Evolutionary conservation across 176 grass and related monocot genomes (phyloP).

Genomic region (Tillandsia fasciculata): DNA sequence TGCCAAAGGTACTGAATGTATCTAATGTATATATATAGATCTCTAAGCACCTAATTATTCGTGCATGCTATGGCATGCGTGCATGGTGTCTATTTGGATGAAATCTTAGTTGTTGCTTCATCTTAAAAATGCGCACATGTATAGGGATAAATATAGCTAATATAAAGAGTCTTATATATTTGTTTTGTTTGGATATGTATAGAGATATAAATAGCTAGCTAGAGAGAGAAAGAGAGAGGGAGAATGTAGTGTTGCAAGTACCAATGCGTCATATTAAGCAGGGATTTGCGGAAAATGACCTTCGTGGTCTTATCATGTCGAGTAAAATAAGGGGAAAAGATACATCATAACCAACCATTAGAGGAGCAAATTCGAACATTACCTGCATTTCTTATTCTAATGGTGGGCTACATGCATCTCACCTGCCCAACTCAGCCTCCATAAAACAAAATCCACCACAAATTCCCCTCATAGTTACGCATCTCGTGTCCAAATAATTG

Average conservation of each 20-base stretch:
- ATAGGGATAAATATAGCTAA: no score
- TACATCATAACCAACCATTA: constrained; percentile 26
- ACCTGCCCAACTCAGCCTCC: constrained; percentile 29
- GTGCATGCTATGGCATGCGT: no score
- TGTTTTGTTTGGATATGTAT: not conserved
- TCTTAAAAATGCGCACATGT: no score
- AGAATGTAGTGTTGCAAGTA: constrained; percentile 10
- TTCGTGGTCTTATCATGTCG: constrained; percentile 42
- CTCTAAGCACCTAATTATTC: no score
- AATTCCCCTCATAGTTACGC: constrained; percentile 3
- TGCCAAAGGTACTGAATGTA: no score
- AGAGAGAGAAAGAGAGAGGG: constrained; percentile 1
- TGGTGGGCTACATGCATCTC: constrained; percentile 18
- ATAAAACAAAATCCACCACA: not conserved
- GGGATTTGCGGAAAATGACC: constrained; percentile 20
- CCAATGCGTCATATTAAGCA: constrained; percentile 12
- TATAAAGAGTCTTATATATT: no score
- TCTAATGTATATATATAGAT: no score
- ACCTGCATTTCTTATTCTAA: constrained; percentile 18
- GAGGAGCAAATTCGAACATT: constrained; percentile 31
- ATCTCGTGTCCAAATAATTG: not conserved
- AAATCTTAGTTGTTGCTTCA: no score
- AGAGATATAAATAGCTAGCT: not conserved
- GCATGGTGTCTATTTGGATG: no score
- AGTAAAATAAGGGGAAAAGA: constrained; percentile 45